Conservation (phyloP, 1,284 basidiomycete genomes). For the Cryptococcus sp. region DNA sequence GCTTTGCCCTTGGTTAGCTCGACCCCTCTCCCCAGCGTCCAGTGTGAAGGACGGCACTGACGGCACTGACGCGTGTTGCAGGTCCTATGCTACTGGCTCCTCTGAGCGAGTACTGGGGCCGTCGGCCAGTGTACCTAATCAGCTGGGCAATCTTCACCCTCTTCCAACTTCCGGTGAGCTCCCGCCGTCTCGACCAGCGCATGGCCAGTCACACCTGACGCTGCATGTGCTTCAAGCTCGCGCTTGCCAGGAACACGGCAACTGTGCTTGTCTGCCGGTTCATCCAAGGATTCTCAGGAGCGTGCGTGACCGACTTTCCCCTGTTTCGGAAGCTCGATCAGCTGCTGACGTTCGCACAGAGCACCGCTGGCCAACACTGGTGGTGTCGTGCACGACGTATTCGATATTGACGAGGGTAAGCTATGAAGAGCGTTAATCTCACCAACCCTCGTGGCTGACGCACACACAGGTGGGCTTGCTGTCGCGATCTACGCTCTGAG, state of each 20-base stretch:
- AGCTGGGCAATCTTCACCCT: conserved; percentile 30
- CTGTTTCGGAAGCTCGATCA: background rate
- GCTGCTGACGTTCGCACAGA: conserved; percentile 5
- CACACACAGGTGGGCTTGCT: conserved; percentile 17
- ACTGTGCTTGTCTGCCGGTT: conserved; percentile 35
- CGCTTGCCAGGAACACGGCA: conserved; percentile 30
- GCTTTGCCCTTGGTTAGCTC: conserved; percentile 26
- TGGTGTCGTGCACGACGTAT: conserved; percentile 33
- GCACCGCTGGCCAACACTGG: conserved; percentile 28
- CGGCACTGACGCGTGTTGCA: background rate
- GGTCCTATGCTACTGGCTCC: conserved; percentile 36
- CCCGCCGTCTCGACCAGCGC: background rate
- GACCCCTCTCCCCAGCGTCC: background rate
- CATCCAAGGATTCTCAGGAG: conserved; percentile 36
- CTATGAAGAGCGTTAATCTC: background rate
- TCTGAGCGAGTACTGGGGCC: conserved; percentile 23
- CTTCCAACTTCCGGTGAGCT: conserved; percentile 19
- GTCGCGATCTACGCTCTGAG: conserved; percentile 32
- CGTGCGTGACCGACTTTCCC: conserved; percentile 19
- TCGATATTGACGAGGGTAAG: conserved; percentile 25
- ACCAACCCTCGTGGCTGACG: background rate
- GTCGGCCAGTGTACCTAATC: conserved; percentile 27
- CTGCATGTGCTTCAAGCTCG: conserved; percentile 17
- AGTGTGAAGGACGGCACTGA: background rate
- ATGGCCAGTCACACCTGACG: background rate